Evolutionary conservation across 495 filamentous ascomycete genomes (phyloP).

Genomic region (Acidomyces sp.): DNA sequence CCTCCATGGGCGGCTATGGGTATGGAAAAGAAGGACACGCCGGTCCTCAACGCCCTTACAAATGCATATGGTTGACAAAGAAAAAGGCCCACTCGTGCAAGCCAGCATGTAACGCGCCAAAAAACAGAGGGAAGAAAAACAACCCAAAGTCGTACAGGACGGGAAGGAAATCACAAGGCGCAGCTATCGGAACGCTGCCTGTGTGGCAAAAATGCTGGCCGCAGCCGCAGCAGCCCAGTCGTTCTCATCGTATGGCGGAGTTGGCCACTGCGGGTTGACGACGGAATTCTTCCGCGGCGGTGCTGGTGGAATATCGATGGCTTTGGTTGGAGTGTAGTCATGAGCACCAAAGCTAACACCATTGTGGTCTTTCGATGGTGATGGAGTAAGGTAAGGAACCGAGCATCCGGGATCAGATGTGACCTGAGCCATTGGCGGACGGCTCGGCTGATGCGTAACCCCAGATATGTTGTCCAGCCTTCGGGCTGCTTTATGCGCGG

Average conservation of each 20-base stretch:
- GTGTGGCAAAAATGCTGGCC: conserved; percentile 50
- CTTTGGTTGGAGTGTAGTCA: conserved; percentile 35
- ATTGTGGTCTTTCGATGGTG: conserved; percentile 72
- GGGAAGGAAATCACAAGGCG: not conserved
- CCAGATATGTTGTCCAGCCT: conserved; percentile 29
- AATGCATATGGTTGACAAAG: not conserved
- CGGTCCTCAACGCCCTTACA: not conserved
- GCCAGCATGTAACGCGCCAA: too few species aligned
- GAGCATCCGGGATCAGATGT: conserved; percentile 48
- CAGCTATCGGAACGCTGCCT: conserved; percentile 15
- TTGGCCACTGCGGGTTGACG: conserved; percentile 67
- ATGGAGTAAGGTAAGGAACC: conserved; percentile 74
- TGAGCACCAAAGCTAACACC: conserved; percentile 53
- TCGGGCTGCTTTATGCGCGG: conserved; percentile 43
- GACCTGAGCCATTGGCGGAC: conserved; percentile 20
- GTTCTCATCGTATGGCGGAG: conserved; percentile 83
- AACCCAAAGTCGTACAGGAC: too few species aligned
- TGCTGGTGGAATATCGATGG: conserved; percentile 46
- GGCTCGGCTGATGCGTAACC: conserved; percentile 20
- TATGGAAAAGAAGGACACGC: not conserved
- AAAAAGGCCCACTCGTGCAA: not conserved
- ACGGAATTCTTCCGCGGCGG: conserved; percentile 37
- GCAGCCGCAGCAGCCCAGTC: conserved; percentile 78
- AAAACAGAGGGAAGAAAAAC: too few species aligned
- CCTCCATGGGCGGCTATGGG: not conserved